Percentiles rank a stretch among this genome's conserved stretches.
Conservation (phyloP, 108 stramenopile species). For the Nitzschia putrida region DNA sequence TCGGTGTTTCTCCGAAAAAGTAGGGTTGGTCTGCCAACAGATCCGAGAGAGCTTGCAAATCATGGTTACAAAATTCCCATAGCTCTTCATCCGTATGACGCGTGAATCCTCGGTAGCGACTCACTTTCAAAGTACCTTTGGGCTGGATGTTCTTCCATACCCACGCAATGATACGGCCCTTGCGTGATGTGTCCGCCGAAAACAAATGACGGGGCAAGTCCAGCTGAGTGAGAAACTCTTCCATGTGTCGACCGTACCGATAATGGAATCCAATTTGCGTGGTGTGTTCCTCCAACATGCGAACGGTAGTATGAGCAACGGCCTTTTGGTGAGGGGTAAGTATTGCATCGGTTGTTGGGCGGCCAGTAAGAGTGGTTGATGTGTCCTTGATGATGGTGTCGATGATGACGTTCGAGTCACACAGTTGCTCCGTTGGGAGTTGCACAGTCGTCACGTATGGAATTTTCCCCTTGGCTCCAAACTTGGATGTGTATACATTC, state of each 20-base stretch:
- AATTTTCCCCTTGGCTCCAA: constrained; percentile 20
- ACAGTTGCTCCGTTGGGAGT: neutral
- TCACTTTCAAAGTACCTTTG: constrained; percentile 2
- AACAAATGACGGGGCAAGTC: constrained; percentile 8
- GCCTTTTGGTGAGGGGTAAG: constrained; percentile 10
- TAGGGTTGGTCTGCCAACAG: constrained; percentile 2
- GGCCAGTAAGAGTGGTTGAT: neutral
- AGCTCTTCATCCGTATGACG: constrained; percentile 18
- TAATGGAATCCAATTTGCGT: constrained; percentile 24
- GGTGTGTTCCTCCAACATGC: constrained; percentile 31
- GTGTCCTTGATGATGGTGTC: constrained; percentile 11
- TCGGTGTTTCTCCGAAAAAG: constrained; percentile 20
- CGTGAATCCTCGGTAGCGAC: constrained; percentile 10
- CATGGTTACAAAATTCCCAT: constrained; percentile 22
- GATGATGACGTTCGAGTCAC: constrained; percentile 25
- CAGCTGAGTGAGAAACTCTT: constrained; percentile 4
- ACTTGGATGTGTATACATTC: constrained; percentile 13
- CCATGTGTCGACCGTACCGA: constrained; percentile 20
- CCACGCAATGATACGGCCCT: neutral
- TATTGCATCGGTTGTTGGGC: neutral
- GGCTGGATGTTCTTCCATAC: neutral
- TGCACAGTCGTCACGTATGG: constrained; percentile 9
- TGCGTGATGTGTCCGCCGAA: neutral
- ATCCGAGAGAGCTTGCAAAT: constrained; percentile 17
- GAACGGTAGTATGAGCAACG: constrained; percentile 7